Conservation (phyloP, 2,329 filamentous ascomycete genomes). For the Ophiosphaerella narmari region DNA sequence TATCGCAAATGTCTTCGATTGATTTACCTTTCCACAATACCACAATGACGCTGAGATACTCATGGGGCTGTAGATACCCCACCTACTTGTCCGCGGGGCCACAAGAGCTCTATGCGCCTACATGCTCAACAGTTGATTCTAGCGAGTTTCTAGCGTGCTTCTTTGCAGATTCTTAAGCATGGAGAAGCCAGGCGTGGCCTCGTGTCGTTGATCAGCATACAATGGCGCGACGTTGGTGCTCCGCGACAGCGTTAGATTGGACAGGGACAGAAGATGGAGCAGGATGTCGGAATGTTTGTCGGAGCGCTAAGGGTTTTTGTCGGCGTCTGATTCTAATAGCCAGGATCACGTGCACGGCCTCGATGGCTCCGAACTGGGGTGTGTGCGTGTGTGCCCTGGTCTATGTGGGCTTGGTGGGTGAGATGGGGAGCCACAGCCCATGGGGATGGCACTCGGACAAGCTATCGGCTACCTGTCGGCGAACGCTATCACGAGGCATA, state of each 20-base stretch:
- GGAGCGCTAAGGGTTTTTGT: conserved; percentile 1
- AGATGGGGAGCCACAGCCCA: not conserved
- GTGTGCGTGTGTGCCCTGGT: not conserved
- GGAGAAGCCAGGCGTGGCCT: not conserved
- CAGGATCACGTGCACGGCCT: conserved; percentile 1
- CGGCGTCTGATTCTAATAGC: not conserved
- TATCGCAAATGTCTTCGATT: no score
- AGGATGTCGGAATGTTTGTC: conserved; percentile 16
- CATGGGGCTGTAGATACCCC: not conserved
- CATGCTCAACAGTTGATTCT: conserved; percentile 3
- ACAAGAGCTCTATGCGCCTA: not conserved
- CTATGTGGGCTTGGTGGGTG: not conserved
- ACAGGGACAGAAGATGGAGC: not conserved
- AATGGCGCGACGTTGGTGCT: conserved; percentile 1
- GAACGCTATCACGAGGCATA: no score
- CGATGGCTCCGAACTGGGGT: not conserved
- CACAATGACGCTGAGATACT: not conserved
- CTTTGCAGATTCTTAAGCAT: conserved; percentile 9
- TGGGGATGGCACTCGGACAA: no score
- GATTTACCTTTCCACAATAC: not conserved
- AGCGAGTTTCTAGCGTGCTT: conserved; percentile 20
- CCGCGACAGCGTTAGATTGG: conserved; percentile 3
- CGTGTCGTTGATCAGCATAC: not conserved
- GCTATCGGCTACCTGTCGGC: no score
- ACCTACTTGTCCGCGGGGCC: conserved; percentile 1